phyloP scores from a whole-genome alignment of 202 grass and related monocot genomes.

The Schoenoplectus tabernaemontani region DNA sequence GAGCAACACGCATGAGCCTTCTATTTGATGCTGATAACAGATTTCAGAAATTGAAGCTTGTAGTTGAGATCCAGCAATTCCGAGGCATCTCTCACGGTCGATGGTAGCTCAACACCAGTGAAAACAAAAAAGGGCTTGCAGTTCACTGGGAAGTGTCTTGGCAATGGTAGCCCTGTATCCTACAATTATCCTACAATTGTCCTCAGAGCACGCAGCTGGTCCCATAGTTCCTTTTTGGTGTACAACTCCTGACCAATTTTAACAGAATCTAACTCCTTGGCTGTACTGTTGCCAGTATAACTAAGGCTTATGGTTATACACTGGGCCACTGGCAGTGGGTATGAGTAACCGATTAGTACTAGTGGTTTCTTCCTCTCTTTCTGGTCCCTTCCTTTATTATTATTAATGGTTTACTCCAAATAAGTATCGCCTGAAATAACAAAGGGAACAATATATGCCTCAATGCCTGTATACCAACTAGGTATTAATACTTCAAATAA shows the following conservation, averaged over 20 bases:
- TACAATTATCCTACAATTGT: conserved; percentile 30
- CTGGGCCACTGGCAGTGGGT: too few relatives aligned
- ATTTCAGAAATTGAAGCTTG: conserved; percentile 42
- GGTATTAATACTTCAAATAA: too few relatives aligned
- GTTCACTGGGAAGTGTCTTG: conserved; percentile 23
- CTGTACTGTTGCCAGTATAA: background rate
- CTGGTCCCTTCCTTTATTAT: background rate
- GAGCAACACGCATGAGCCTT: background rate
- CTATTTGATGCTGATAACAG: conserved; percentile 30
- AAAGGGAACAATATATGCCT: too few relatives aligned
- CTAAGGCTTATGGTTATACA: background rate
- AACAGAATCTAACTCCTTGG: background rate
- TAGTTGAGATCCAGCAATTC: conserved; percentile 28
- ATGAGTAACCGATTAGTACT: background rate
- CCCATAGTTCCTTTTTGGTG: conserved; percentile 26
- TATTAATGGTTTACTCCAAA: background rate
- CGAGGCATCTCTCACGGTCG: conserved; percentile 19
- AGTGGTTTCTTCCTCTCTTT: background rate
- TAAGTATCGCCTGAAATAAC: background rate
- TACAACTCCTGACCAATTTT: conserved; percentile 14
- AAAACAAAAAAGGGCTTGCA: conserved; percentile 35
- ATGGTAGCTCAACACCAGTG: conserved; percentile 32
- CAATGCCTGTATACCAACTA: too few relatives aligned
- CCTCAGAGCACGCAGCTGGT: conserved; percentile 27
- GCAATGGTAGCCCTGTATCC: conserved; percentile 19